phyloP scores from a whole-genome alignment of 2,329 filamentous ascomycete species.

The Claviceps citrina region DNA sequence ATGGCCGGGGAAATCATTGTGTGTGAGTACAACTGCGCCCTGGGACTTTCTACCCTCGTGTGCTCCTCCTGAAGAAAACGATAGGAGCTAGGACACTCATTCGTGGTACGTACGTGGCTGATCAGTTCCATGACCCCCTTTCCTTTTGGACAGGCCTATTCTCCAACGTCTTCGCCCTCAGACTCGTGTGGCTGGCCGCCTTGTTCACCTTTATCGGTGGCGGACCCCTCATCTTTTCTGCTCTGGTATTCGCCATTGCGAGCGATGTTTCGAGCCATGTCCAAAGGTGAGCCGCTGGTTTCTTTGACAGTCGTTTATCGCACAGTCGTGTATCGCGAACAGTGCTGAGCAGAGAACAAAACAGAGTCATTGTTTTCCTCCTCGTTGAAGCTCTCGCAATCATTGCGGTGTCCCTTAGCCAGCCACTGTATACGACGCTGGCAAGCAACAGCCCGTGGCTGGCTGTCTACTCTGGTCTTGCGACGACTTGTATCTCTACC shows the following conservation, averaged over 20 bases:
- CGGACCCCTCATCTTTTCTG: constrained; percentile 3
- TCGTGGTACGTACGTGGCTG: neutral
- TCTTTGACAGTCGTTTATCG: too few relatives aligned
- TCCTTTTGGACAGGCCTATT: constrained; percentile 1
- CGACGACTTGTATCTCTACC: neutral
- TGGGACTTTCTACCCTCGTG: neutral
- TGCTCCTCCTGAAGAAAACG: too few relatives aligned
- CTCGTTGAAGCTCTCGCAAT: neutral
- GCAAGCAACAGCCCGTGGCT: neutral
- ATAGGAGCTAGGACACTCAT: neutral
- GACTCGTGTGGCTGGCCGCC: constrained; percentile 1
- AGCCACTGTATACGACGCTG: neutral
- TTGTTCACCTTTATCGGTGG: constrained; percentile 3
- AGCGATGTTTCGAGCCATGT: constrained; percentile 3
- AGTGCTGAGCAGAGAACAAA: neutral
- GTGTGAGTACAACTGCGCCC: neutral
- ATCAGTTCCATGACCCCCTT: neutral
- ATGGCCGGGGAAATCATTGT: constrained; percentile 4
- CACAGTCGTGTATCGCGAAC: too few relatives aligned
- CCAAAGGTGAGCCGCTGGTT: neutral
- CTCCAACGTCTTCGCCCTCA: neutral
- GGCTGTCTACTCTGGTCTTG: constrained; percentile 3
- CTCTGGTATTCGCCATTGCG: constrained; percentile 2
- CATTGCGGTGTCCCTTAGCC: neutral
- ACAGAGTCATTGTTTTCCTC: neutral